Percentiles rank a stretch among this genome's conserved stretches.
Conservation (phyloP, 305 asterid species). For the Fraxinus sp. region DNA sequence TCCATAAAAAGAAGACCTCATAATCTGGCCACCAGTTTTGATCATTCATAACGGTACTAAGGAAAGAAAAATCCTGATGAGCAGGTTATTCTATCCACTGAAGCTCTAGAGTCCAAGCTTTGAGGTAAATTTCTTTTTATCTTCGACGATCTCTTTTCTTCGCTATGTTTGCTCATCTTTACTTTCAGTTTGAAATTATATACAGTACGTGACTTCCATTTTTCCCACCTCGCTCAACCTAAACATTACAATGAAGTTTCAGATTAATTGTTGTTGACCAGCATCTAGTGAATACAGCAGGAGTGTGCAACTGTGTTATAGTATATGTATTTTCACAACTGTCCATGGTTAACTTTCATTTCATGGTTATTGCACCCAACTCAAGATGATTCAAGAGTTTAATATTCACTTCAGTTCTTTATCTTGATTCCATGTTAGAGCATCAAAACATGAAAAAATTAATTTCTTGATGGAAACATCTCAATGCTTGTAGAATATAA, state of each 20-base stretch:
- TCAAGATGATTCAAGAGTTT: background rate
- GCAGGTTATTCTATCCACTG: slow-evolving; percentile 45
- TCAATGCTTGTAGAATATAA: background rate
- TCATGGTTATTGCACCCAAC: background rate
- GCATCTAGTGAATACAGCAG: background rate
- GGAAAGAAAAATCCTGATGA: slow-evolving; percentile 36
- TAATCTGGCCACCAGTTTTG: slow-evolving; percentile 65
- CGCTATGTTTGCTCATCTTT: background rate
- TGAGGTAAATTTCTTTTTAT: slow-evolving; percentile 34
- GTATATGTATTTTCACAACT: background rate
- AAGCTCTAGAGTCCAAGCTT: slow-evolving; percentile 49
- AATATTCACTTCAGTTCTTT: background rate
- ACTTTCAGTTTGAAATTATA: background rate
- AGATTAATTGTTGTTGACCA: background rate
- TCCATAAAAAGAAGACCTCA: slow-evolving; percentile 51
- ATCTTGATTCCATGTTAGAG: background rate
- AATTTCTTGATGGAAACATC: background rate
- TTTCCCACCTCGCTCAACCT: background rate
- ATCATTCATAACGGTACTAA: slow-evolving; percentile 49
- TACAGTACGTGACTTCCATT: background rate
- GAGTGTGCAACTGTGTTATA: background rate
- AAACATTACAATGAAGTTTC: background rate
- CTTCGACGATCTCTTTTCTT: slow-evolving; percentile 8
- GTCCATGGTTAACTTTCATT: background rate
- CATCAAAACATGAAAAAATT: background rate